These are phyloP conservation scores for Colletotrichum acutatum DNA, from an alignment of 2,329 filamentous ascomycete genomes.

Conservation along the genomic window DNA sequence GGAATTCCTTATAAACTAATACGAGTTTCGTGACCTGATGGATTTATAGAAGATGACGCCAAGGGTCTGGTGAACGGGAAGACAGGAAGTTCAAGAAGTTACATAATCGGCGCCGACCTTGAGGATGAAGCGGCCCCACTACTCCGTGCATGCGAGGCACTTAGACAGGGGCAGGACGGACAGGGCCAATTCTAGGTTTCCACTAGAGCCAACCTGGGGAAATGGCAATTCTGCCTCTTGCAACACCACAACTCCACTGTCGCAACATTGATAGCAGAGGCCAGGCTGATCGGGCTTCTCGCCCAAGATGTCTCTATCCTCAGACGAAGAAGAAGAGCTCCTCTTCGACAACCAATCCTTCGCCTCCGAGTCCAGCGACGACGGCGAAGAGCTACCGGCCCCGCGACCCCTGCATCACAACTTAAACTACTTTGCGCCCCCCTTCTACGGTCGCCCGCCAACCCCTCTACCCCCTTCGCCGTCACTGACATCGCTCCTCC, in stretches of 20 bases:
- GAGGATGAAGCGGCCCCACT: constrained; percentile 5
- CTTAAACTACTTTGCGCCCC: constrained; percentile 71
- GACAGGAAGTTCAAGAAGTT: neutral
- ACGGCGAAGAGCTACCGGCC: constrained; percentile 45
- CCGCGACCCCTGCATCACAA: constrained; percentile 62
- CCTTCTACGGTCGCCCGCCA: constrained; percentile 97
- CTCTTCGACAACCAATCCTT: constrained; percentile 29
- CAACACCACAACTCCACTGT: constrained; percentile 1
- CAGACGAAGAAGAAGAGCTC: constrained; percentile 37
- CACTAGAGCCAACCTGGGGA: neutral
- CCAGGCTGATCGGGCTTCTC: constrained; percentile 7
- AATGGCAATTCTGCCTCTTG: neutral
- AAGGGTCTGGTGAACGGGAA: neutral
- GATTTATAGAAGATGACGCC: neutral
- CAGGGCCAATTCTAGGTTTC: neutral
- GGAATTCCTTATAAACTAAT: neutral
- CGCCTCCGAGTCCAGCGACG: constrained; percentile 27
- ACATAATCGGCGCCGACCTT: neutral
- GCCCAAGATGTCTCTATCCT: constrained; percentile 34
- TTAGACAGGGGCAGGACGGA: constrained; percentile 12
- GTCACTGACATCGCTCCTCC: constrained; percentile 89
- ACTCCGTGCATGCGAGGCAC: neutral
- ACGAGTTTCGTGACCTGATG: no score
- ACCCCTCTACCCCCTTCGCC: constrained; percentile 94
- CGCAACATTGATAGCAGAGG: neutral